These are phyloP conservation scores for Alternaria novae-zelandiae DNA, from an alignment of 2,329 filamentous ascomycete genomes.

Conservation along the genomic window DNA sequence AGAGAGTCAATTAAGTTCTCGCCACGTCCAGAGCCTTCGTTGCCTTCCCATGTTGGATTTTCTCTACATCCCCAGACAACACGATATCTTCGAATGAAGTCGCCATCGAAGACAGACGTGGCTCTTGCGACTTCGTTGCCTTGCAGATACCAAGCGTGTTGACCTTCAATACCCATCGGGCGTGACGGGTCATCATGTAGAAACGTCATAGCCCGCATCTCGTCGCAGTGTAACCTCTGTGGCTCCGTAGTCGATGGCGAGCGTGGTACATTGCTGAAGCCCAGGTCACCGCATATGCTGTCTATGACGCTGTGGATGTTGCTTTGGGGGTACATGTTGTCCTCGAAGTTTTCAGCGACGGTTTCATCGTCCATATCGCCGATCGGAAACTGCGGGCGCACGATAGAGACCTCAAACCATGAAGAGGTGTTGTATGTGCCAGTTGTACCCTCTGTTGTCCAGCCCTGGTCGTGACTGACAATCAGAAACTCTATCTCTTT, in stretches of 20 bases:
- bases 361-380: not conserved
- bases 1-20: conserved; percentile 22
- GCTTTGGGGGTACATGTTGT: not conserved
- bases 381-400: not conserved
- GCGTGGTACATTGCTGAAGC: conserved; percentile 7
- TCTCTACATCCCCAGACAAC: conserved; percentile 20
- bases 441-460: conserved; percentile 18
- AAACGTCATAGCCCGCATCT: conserved; percentile 14
- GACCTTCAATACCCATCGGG: conserved; percentile 11
- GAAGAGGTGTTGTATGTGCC: conserved; percentile 26
- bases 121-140: conserved; percentile 24
- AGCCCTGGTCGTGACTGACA: conserved; percentile 31
- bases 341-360: not conserved
- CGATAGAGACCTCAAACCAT: conserved; percentile 28
- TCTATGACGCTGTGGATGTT: not conserved
- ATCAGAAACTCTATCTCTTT: conserved; percentile 24
- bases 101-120: conserved; percentile 15
- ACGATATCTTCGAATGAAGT: conserved; percentile 17
- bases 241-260: conserved; percentile 11
- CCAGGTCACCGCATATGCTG: not conserved
- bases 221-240: conserved; percentile 14
- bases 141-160: conserved; percentile 29
- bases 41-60: conserved; percentile 6
- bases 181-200: not conserved
- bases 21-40: conserved; percentile 20